Evolutionary conservation across 306 rosid genomes (phyloP), one percentile per base, ranked within the genome.

Genomic region (Elaeagnus macrophylla): DNA sequence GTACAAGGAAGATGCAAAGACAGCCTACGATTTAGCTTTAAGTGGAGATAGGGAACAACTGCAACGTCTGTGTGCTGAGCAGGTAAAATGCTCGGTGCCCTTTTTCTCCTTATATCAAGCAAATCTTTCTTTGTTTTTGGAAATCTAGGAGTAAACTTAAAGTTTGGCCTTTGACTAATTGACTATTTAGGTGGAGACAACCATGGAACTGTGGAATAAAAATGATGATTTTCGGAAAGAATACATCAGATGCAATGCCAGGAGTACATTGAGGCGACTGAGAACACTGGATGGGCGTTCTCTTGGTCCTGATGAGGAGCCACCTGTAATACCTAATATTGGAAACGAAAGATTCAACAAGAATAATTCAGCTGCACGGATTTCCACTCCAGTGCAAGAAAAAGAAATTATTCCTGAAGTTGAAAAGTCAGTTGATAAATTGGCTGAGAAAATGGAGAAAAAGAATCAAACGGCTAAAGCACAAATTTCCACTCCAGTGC

Each of bases 291-390:
- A 84, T 69, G 96, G 96, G 53, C 83, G 94, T 35, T 60, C 81
- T 11, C 90, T 84, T 49, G 81, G 85, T 60, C 94, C 90, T n/a
- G 83, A 78, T 56, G 96, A 88, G 75, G 88, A 75, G 65, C 84
- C 84, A 16, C 94, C 86, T 50, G 62, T 70, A 47, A 71, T 78
- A 57, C 84, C 81, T n/a, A 53, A 39, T 49, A 25, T 56, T 41
- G 61, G 53, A 12, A 19, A 68, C 36, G 81, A 64, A 58, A 76
- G 85, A 68, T 46, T 46, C 39, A 19, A 49, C 17, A 88, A 63
- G 75, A 64, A 41, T 59, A 75, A 65, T 48, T 46, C 76, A 43
- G 37, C 51, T 57, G 45, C 71, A 18, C 43, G 36, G 10, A 71
- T n/a, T 20, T 65, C 88, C 46, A 61, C 59, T 25, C 64, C n/a